Evolutionary conservation across 345 rosid genomes (phyloP), one percentile per base, ranked within the genome.

Genomic region (Cardiospermum halicacabum): DNA sequence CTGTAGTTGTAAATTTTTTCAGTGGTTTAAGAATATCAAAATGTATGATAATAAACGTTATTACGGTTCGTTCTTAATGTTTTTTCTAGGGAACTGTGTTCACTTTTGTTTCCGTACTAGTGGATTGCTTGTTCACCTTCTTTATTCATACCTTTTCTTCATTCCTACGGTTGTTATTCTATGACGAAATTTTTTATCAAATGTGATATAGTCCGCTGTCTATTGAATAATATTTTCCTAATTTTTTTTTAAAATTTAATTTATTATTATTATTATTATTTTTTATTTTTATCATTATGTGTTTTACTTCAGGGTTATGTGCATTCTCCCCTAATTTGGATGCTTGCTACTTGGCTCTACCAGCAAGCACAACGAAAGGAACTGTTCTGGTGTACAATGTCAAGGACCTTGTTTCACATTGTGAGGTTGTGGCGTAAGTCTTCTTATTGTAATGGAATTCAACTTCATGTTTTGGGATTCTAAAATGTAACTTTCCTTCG

Each of bases 341-440:
- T 56, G 93, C 85, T 53, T 92, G 98, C 83, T 92, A 84, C 82
- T 81, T 92, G 71, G 98, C 98, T 65, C 79, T 92, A 76, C 98
- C 98, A 54, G 96, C 98, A 49, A 89, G 96, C 74, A 62, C 72
- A 4, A 72, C 82, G 13, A 87, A 78, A 82, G 98, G 98, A 75
- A 79, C 89, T 53, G 93, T 89, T 56, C 67, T 89, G 79, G 76
- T 92, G 60, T 92, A 92, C 81, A 92, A 89, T 66, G 98, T 79
- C 72, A 84, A 77, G 88, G 89, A 81, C 49, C 82, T 84, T 66
- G 89, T 79, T 69, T 81, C 82, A 55, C 96, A 92, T 45, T 85
- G 96, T 81, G 92, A 92, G 91, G 98, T 90, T 68, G 78, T 60
- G 62, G 60, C 16, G 30, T 26, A 26, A 64, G 49, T 36, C 67